A percentile compares a stretch with the other conserved stretches of the same genome.
Conservation (phyloP, 345 rosid genomes). For the Pistacia atlantica region DNA sequence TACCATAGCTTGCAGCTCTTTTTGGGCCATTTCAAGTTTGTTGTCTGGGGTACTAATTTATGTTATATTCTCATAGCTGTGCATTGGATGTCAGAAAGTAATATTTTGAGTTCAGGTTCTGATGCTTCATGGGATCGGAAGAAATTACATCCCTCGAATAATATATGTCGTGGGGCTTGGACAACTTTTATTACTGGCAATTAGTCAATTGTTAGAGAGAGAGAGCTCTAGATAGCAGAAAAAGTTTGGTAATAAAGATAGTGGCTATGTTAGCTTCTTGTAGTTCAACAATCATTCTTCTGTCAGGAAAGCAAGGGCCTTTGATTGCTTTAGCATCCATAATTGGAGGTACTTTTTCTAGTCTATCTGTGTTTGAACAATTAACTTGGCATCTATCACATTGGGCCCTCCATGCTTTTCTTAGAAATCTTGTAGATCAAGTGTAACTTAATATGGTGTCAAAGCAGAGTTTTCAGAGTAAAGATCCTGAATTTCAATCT, state of each 20-base stretch:
- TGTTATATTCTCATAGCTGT: conserved; percentile 72
- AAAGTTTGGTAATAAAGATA: conserved; percentile 40
- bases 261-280: conserved; percentile 7
- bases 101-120: conserved; percentile 31
- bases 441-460: no score
- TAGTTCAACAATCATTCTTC: no score
- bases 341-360: no score
- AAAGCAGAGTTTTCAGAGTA: no score
- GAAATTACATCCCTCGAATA: conserved; percentile 56
- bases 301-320: no score
- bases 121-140: conserved; percentile 43
- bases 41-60: conserved; percentile 50
- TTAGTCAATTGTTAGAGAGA: conserved; percentile 28
- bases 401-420: neutral
- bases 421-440: no score
- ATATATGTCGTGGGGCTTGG: conserved; percentile 56
- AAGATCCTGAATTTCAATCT: no score
- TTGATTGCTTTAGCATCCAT: no score
- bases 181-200: conserved; percentile 58
- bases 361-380: neutral
- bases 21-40: conserved; percentile 45
- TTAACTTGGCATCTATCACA: conserved; percentile 6
- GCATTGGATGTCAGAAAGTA: conserved; percentile 73
- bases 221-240: conserved; percentile 27
- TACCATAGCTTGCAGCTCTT: conserved; percentile 26